These are phyloP conservation scores for Ramaria sp. DNA, from an alignment of 768 basidiomycete species.

Conservation along the genomic window DNA sequence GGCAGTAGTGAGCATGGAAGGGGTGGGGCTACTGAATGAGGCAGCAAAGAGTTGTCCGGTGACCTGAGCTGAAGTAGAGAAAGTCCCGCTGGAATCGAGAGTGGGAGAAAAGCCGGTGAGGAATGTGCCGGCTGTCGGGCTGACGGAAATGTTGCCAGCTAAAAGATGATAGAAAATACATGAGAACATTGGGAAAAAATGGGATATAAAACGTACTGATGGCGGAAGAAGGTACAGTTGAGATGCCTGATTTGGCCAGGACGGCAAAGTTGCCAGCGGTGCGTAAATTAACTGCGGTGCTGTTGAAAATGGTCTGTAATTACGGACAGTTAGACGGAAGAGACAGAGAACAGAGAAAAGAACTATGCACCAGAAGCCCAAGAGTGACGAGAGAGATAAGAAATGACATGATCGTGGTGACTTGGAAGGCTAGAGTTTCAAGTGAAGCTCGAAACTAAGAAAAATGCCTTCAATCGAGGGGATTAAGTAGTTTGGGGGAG, in stretches of 20 bases:
- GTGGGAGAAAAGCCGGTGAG: neutral
- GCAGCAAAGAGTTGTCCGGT: neutral
- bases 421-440: too few relatives aligned
- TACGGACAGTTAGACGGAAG: too few relatives aligned
- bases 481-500: too few relatives aligned
- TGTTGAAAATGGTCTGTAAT: too few relatives aligned
- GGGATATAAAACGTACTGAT: neutral
- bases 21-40: neutral
- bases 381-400: too few relatives aligned
- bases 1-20: neutral
- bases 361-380: too few relatives aligned
- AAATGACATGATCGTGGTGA: too few relatives aligned
- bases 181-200: neutral
- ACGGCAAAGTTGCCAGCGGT: neutral
- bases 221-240: neutral
- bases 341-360: too few relatives aligned
- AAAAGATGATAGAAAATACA: neutral
- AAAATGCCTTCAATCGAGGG: too few relatives aligned
- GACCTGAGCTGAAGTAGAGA: neutral
- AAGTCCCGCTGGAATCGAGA: neutral
- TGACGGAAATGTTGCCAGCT: neutral
- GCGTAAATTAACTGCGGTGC: neutral
- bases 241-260: neutral
- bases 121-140: neutral
- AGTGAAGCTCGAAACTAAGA: too few relatives aligned